Evolutionary conservation across 2,329 filamentous ascomycete species (phyloP), one percentile per base, ranked within the genome.

Genomic region (Arthrinium phaeospermum): DNA sequence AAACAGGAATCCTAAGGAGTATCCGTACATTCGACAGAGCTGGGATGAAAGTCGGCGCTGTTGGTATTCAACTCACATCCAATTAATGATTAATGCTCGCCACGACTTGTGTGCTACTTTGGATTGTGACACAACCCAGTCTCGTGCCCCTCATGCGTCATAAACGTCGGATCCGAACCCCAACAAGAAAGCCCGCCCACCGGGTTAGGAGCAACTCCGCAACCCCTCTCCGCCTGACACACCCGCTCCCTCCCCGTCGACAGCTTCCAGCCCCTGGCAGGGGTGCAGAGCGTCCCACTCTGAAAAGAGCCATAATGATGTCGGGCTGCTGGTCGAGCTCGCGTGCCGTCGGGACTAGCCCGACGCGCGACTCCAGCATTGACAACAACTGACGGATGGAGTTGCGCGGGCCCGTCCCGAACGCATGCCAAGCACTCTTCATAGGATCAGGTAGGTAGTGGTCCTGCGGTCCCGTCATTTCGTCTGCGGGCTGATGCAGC

Each of bases 391-490:
- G 16, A 19, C 45, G 16, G 67, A 80, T 78, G 70, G 79, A 82
- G 53, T 72, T 78, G 5, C 79, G 77, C 6, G 76, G 77, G 2
- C 79, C 79, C 19, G 73, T 74, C 57, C 78, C 78, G 70, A 81
- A 81, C 3, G 78, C 68, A 41, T 75, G 69, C 76, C 76, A 79
- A 1, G 74, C 34, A 2, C 73, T 75, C 57, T 76, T 77, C 1
- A 44, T 75, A 49, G 81, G 78, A 30, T 76, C 70, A 2, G 77
- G 71, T 1, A 74, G 72, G 10, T 12, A 12, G 10, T 6, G 16
- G 45, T 47, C 45, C 7, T 47, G 45, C 45, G 16, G 16, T 47
- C 45, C 22, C 24, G 57, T 64, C 57, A 2, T 5, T 12, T 64
- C 27, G 7, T 64, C 57, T 3, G 24, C 1, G 1, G 27, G 8